A percentile compares a stretch with the other conserved stretches of the same genome.
Evolutionary conservation across 192 early-diverging fungal genomes (phyloP).

Genomic region (Coemansia erecta): DNA sequence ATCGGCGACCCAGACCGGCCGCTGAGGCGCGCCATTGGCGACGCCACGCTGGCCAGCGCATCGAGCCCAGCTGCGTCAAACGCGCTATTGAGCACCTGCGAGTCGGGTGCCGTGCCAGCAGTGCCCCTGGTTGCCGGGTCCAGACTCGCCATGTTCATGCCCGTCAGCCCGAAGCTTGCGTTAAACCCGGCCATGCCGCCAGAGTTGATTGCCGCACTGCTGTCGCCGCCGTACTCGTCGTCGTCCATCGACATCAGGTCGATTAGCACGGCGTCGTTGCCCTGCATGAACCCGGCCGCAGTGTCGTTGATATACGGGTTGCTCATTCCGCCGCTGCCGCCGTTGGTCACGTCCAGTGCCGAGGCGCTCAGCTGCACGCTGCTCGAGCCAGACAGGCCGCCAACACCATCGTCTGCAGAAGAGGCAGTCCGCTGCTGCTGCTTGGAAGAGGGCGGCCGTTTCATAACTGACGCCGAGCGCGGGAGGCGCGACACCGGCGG

Average conservation of each 20-base stretch:
- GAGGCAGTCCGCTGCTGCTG: conserved; percentile 8
- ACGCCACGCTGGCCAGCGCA: conserved; percentile 35
- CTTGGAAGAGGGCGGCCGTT: conserved; percentile 10
- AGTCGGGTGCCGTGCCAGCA: conserved; percentile 15
- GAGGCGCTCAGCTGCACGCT: conserved; percentile 38
- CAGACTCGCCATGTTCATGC: conserved; percentile 39
- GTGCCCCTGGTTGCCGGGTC: conserved; percentile 4
- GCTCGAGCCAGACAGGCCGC: conserved; percentile 3
- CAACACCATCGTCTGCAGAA: conserved; percentile 12
- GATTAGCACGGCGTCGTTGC: conserved; percentile 43
- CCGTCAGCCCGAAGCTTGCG: conserved; percentile 48
- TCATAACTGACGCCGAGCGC: conserved; percentile 22
- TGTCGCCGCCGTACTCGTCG: conserved; percentile 34
- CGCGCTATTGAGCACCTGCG: conserved; percentile 49
- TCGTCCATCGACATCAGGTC: conserved; percentile 54
- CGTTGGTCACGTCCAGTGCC: conserved; percentile 26
- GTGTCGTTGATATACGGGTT: conserved; percentile 53
- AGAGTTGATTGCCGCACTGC: conserved; percentile 26
- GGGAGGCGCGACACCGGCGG: conserved; percentile 45
- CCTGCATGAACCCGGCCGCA: conserved; percentile 25
- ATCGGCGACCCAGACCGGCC: conserved; percentile 22
- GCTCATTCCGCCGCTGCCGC: conserved; percentile 35
- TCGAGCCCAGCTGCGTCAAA: conserved; percentile 51
- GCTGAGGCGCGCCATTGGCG: conserved; percentile 11
- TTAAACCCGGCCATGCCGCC: conserved; percentile 54